Conservation (phyloP, 2,329 filamentous ascomycete species). For the Balansia obtecta region DNA sequence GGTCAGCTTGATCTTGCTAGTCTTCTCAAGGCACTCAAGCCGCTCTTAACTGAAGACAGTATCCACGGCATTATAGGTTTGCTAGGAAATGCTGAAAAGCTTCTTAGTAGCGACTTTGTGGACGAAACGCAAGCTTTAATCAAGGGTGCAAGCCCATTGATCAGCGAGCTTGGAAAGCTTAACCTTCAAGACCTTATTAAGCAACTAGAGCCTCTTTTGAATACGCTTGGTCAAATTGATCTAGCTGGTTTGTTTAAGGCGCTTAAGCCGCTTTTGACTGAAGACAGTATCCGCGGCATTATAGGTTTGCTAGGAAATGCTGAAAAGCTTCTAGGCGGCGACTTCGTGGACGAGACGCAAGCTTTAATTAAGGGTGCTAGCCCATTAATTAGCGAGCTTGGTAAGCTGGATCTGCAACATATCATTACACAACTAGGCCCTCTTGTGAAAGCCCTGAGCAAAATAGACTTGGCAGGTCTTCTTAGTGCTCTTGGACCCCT, state of each 20-base stretch:
- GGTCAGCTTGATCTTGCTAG: slow-evolving; percentile 19
- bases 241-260: slow-evolving; percentile 17
- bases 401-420: slow-evolving; percentile 14
- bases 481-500: slow-evolving; percentile 16
- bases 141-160: slow-evolving; percentile 17
- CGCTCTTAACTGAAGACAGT: slow-evolving; percentile 19
- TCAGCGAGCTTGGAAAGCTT: slow-evolving; percentile 12
- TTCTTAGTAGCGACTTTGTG: slow-evolving; percentile 20
- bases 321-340: slow-evolving; percentile 14
- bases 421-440: slow-evolving; percentile 17
- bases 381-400: slow-evolving; percentile 13
- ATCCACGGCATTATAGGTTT: slow-evolving; percentile 20
- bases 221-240: slow-evolving; percentile 19
- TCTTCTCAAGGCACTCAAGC: slow-evolving; percentile 15
- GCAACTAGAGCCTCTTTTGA: slow-evolving; percentile 18
- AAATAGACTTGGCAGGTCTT: slow-evolving; percentile 20
- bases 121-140: slow-evolving; percentile 20
- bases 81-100: slow-evolving; percentile 19
- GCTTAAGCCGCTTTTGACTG: slow-evolving; percentile 15
- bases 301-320: slow-evolving; percentile 19
- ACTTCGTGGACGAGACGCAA: slow-evolving; percentile 18
- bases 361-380: slow-evolving; percentile 16
- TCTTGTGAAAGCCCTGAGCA: slow-evolving; percentile 17
- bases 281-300: slow-evolving; percentile 18
- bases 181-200: slow-evolving; percentile 16